Conservation (phyloP, 2,329 filamentous ascomycete species). For the Epichloe bromicola region DNA sequence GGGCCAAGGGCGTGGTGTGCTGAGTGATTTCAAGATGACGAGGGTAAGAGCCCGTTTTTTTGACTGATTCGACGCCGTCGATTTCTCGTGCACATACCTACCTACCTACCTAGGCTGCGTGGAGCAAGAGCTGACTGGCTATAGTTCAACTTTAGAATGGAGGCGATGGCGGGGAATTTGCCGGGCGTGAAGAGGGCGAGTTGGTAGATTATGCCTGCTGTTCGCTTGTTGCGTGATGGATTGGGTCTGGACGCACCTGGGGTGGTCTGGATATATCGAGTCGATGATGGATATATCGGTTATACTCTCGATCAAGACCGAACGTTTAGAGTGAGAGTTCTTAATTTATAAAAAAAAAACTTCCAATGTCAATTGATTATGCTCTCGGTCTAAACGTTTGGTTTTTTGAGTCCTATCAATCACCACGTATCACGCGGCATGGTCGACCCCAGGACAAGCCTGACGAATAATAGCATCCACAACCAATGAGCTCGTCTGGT, state of each 20-base stretch:
- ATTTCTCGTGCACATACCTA: neutral
- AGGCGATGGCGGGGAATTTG: constrained; percentile 72
- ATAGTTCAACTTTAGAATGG: constrained; percentile 85
- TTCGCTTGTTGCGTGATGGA: neutral
- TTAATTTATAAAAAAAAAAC: no score
- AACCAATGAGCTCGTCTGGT: no score
- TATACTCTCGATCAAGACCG: no score
- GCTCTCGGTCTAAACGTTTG: no score
- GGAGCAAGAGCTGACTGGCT: constrained; percentile 13
- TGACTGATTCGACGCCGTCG: neutral
- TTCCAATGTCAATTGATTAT: no score
- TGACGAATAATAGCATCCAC: no score
- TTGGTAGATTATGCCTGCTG: constrained; percentile 49
- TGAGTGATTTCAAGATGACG: constrained; percentile 84
- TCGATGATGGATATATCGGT: no score
- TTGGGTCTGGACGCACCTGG: neutral
- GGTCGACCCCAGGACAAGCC: no score
- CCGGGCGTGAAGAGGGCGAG: constrained; percentile 93
- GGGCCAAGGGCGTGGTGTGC: constrained; percentile 85
- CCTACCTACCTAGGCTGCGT: neutral
- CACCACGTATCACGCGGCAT: no score
- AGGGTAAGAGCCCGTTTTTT: constrained; percentile 48
- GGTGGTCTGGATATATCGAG: no score
- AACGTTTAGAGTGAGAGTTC: no score
- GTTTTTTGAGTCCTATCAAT: no score